A percentile compares a stretch with the other conserved stretches of the same genome.
Conservation (phyloP, 352 stramenopile species). For the Phytophthora rubi region DNA sequence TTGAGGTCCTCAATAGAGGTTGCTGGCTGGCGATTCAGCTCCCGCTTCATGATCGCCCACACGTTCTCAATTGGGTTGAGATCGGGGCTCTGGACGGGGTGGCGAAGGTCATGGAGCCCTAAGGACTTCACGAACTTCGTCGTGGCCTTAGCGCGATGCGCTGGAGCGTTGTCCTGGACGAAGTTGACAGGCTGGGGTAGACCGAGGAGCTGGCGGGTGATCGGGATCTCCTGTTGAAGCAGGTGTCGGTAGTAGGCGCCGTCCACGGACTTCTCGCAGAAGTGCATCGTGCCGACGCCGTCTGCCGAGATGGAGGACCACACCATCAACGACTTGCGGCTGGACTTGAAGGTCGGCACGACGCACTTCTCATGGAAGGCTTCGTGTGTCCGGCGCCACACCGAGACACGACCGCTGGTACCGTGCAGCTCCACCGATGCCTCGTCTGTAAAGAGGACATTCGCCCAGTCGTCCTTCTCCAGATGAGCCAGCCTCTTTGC, state of each 20-base stretch:
- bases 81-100: constrained; percentile 14
- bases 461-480: not conserved
- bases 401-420: constrained; percentile 1
- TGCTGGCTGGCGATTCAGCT: not conserved
- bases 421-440: not conserved
- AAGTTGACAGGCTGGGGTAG: not conserved
- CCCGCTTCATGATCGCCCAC: constrained; percentile 3
- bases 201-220: not conserved
- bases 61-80: constrained; percentile 23
- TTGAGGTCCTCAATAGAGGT: constrained; percentile 9
- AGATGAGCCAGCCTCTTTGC: not conserved
- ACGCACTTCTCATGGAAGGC: not conserved
- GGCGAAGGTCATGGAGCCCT: not conserved
- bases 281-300: constrained; percentile 11
- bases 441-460: not conserved
- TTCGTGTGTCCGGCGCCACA: not conserved
- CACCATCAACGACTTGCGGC: constrained; percentile 1
- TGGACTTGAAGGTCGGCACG: constrained; percentile 15
- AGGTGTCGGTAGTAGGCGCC: constrained; percentile 8
- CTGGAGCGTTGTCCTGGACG: constrained; percentile 11
- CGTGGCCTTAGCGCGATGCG: constrained; percentile 11
- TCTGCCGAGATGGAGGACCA: constrained; percentile 4
- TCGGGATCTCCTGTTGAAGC: not conserved
- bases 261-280: constrained; percentile 8
- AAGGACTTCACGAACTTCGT: not conserved